A percentile compares a stretch with the other conserved stretches of the same genome.
These are phyloP conservation scores for Hypomyces rosellus DNA, from an alignment of 2,329 filamentous ascomycete genomes.

Conservation along the genomic window DNA sequence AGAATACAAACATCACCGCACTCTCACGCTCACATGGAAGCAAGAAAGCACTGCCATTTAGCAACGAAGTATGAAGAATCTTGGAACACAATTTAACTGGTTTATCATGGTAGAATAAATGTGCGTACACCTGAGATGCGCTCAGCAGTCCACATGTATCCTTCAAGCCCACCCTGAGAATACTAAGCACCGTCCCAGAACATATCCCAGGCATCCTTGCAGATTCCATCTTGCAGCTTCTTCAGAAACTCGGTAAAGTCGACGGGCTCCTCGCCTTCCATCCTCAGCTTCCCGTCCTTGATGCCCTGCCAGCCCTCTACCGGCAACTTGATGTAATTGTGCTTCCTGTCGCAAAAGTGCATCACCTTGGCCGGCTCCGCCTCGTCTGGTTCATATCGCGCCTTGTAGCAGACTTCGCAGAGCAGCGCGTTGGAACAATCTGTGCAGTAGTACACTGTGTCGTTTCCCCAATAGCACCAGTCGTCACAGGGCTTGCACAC, in stretches of 20 bases:
- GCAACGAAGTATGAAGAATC: too few species aligned
- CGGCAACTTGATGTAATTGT: constrained; percentile 17
- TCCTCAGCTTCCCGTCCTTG: constrained; percentile 14
- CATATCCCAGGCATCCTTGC: constrained; percentile 14
- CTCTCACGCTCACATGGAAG: too few species aligned
- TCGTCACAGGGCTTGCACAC: constrained; percentile 11
- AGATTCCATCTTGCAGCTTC: constrained; percentile 12
- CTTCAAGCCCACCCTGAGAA: too few species aligned
- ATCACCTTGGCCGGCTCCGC: background rate
- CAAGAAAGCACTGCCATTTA: too few species aligned
- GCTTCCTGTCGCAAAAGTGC: constrained; percentile 14
- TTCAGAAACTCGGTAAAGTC: constrained; percentile 14
- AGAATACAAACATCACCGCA: too few species aligned
- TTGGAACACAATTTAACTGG: too few species aligned
- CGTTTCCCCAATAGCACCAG: constrained; percentile 15
- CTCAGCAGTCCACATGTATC: too few species aligned
- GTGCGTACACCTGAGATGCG: too few species aligned
- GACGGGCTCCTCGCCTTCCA: constrained; percentile 14
- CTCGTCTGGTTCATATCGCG: constrained; percentile 9
- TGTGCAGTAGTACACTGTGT: constrained; percentile 16
- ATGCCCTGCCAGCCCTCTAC: constrained; percentile 19
- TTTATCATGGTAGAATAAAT: too few species aligned
- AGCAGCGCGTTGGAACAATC: constrained; percentile 16
- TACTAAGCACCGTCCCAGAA: constrained; percentile 10
- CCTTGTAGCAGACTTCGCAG: constrained; percentile 17